Evolutionary conservation across 805 yeast genomes (phyloP).

Genomic region (Yarrowia porcina): DNA sequence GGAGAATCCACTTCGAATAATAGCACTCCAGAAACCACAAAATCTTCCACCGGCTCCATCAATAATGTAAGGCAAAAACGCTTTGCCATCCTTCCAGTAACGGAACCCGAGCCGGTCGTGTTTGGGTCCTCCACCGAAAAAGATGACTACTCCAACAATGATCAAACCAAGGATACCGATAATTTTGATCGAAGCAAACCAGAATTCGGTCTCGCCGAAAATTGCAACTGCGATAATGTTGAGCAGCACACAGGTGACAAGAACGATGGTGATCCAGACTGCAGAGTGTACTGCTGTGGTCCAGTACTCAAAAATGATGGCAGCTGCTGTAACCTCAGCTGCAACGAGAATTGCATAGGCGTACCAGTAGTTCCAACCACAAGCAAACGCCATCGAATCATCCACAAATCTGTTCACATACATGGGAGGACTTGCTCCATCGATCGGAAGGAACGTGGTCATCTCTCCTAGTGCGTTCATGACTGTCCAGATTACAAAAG

Average conservation of each 20-base stretch:
- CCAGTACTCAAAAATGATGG: slow-evolving; percentile 48
- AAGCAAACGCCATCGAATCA: slow-evolving; percentile 56
- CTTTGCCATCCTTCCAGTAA: slow-evolving; percentile 49
- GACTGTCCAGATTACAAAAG: slow-evolving; percentile 61
- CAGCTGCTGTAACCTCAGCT: slow-evolving; percentile 45
- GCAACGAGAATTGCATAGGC: slow-evolving; percentile 49
- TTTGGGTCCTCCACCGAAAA: slow-evolving; percentile 53
- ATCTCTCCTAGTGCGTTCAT: slow-evolving; percentile 59
- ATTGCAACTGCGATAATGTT: slow-evolving; percentile 51
- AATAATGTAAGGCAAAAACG: slow-evolving; percentile 49
- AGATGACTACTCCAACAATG: slow-evolving; percentile 49
- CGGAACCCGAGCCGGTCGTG: slow-evolving; percentile 54
- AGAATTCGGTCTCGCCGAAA: slow-evolving; percentile 57
- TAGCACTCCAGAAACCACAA: slow-evolving; percentile 61
- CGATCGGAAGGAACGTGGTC: slow-evolving; percentile 52
- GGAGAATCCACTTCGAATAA: slow-evolving; percentile 67
- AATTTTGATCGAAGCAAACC: slow-evolving; percentile 62
- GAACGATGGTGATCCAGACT: slow-evolving; percentile 51
- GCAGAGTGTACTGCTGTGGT: slow-evolving; percentile 48
- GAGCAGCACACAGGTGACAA: slow-evolving; percentile 44
- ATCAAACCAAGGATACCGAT: slow-evolving; percentile 63
- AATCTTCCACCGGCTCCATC: slow-evolving; percentile 60
- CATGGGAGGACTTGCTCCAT: slow-evolving; percentile 62
- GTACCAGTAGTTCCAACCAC: slow-evolving; percentile 51
- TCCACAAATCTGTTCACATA: slow-evolving; percentile 59